Conservation (phyloP, 148 eudicot species). For the Rhododendron griersonianum region DNA sequence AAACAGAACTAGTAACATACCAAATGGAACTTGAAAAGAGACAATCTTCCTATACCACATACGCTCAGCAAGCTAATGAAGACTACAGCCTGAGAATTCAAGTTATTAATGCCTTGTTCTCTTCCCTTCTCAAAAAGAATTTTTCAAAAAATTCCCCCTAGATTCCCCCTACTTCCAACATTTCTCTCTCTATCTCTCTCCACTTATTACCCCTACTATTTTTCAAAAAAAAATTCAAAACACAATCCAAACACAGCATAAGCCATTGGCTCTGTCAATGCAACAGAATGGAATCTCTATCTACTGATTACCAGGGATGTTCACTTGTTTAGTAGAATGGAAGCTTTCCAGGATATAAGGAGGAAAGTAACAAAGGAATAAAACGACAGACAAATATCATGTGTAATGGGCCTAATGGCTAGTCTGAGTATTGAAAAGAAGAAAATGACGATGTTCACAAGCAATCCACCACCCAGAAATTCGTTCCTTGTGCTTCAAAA, state of each 20-base stretch:
- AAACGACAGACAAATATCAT: background rate
- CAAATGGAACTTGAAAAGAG: background rate
- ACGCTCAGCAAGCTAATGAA: background rate
- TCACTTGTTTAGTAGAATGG: background rate
- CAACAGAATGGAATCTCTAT: background rate
- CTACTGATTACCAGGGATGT: background rate
- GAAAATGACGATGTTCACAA: background rate
- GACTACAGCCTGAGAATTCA: background rate
- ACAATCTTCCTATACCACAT: background rate
- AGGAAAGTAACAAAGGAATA: background rate
- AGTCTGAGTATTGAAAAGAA: background rate
- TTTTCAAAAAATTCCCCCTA: too few species aligned
- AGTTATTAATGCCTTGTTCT: background rate
- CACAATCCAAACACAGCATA: background rate
- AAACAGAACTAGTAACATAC: background rate
- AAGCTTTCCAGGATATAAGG: background rate
- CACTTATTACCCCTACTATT: too few species aligned
- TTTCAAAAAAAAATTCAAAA: too few species aligned
- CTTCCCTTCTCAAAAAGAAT: too few species aligned
- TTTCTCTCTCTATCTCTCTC: too few species aligned
- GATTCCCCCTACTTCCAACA: too few species aligned
- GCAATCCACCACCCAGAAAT: background rate
- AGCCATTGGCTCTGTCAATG: background rate
- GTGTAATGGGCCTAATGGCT: background rate
- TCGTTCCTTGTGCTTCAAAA: background rate